Conservation (phyloP, 805 yeast genomes). For the Diddensiella transvaalensis region DNA sequence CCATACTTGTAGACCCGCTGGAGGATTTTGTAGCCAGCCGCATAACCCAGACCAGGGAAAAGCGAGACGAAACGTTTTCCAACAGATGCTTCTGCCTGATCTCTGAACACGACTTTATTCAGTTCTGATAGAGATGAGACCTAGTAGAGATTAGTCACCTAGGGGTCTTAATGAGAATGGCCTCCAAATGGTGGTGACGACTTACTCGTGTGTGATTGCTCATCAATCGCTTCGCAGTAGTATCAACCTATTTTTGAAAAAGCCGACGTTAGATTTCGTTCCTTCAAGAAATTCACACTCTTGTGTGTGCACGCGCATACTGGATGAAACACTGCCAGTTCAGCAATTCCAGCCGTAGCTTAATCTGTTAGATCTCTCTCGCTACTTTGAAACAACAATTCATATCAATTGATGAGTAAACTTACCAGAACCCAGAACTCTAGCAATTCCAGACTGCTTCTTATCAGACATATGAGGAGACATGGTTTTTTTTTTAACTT, state of each 20-base stretch:
- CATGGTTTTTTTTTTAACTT: no score
- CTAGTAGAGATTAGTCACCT: constrained; percentile 40
- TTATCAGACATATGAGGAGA: constrained; percentile 39
- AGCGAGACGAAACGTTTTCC: constrained; percentile 72
- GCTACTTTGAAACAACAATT: constrained; percentile 4
- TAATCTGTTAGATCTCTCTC: constrained; percentile 1
- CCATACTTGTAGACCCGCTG: constrained; percentile 99
- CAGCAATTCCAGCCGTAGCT: constrained; percentile 96
- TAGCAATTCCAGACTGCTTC: constrained; percentile 83
- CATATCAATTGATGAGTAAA: neutral
- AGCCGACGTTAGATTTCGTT: neutral
- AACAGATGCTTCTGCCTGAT: constrained; percentile 68
- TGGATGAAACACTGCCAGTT: constrained; percentile 96
- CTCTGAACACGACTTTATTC: constrained; percentile 82
- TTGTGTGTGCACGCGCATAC: no score
- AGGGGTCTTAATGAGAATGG: neutral
- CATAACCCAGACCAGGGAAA: constrained; percentile 98
- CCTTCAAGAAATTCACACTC: constrained; percentile 5
- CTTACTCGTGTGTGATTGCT: constrained; percentile 69
- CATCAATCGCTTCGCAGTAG: constrained; percentile 94
- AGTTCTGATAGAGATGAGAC: constrained; percentile 62
- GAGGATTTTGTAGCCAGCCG: constrained; percentile 92
- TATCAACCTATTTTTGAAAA: constrained; percentile 52
- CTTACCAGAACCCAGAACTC: constrained; percentile 80
- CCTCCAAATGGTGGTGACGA: constrained; percentile 46